phyloP scores from a whole-genome alignment of 306 rosid species.

The Prosopis cineraria region DNA sequence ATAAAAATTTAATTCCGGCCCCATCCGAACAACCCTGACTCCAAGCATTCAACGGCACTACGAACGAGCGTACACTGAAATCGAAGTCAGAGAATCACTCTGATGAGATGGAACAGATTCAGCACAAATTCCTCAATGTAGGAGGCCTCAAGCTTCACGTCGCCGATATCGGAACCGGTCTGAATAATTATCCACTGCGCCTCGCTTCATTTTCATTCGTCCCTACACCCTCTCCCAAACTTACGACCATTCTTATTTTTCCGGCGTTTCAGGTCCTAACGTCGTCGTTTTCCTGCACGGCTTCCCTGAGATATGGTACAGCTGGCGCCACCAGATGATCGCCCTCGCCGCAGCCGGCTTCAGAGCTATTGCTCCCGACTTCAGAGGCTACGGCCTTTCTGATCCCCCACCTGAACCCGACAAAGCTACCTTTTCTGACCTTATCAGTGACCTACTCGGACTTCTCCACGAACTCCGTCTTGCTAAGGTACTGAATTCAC shows the following conservation, averaged over 20 bases:
- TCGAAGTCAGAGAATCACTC: no score
- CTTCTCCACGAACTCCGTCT: constrained; percentile 47
- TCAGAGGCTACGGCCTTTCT: constrained; percentile 61
- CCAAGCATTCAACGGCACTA: no score
- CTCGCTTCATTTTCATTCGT: background rate
- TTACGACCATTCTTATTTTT: background rate
- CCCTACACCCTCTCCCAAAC: background rate
- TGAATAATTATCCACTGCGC: background rate
- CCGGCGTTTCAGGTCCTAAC: constrained; percentile 41
- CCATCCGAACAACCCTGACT: no score
- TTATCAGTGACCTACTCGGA: constrained; percentile 36
- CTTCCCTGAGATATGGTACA: constrained; percentile 70
- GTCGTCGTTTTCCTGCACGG: constrained; percentile 62
- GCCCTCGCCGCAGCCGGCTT: constrained; percentile 54
- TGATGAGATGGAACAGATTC: constrained; percentile 54
- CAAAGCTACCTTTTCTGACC: constrained; percentile 34
- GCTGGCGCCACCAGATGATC: constrained; percentile 69
- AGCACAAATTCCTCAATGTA: constrained; percentile 48
- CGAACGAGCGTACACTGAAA: no score
- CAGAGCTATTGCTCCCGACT: constrained; percentile 57
- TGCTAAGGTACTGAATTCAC: constrained; percentile 38
- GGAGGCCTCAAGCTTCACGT: constrained; percentile 52
- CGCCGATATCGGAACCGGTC: constrained; percentile 58
- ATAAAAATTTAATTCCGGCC: no score
- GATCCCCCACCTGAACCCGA: constrained; percentile 51